phyloP scores from a whole-genome alignment of 73 alveolate species.

The Stentor roeselii region DNA sequence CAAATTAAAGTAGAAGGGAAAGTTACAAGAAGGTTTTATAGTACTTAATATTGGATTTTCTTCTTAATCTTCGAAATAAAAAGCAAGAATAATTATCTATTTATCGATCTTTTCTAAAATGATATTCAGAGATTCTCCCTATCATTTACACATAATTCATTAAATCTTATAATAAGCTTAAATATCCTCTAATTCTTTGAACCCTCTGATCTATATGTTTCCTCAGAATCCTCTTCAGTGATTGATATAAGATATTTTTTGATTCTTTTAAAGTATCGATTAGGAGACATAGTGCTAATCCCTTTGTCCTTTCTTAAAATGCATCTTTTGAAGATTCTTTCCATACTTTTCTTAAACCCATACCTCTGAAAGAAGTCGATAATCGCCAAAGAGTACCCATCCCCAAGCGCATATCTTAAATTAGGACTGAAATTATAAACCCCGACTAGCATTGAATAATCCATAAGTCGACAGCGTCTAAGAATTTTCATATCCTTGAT shows the following conservation, averaged over 20 bases:
- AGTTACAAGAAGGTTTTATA: too few relatives aligned
- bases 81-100: too few relatives aligned
- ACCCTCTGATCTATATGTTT: too few relatives aligned
- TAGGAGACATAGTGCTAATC: neutral
- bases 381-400: neutral
- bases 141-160: too few relatives aligned
- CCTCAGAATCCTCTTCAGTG: too few relatives aligned
- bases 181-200: too few relatives aligned
- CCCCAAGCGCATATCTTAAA: neutral
- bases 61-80: too few relatives aligned
- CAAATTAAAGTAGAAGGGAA: too few relatives aligned
- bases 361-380: neutral
- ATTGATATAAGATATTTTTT: neutral
- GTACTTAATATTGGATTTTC: too few relatives aligned
- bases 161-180: too few relatives aligned
- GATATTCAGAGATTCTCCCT: too few relatives aligned
- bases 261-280: neutral
- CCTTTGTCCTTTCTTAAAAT: neutral
- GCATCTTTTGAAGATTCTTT: neutral
- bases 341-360: neutral
- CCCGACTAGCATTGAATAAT: neutral
- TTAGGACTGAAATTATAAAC: neutral
- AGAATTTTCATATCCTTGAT: neutral
- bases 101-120: too few relatives aligned
- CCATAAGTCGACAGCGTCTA: neutral